A percentile compares a stretch with the other conserved stretches of the same genome.
Conservation (phyloP, 2,329 filamentous ascomycete species). For the Exophiala aquamarina region DNA sequence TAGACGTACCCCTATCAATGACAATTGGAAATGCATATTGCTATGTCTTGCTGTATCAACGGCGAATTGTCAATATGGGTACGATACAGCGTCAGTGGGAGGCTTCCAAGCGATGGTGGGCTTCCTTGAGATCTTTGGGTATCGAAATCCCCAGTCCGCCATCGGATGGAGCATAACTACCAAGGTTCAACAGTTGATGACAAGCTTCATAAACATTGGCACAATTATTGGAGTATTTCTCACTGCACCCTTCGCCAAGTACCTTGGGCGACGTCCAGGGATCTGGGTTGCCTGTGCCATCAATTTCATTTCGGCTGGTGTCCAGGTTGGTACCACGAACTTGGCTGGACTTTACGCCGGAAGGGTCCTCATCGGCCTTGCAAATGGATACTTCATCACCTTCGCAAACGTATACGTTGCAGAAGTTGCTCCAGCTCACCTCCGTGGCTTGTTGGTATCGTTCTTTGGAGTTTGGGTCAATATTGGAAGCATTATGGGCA, state of each 20-base stretch:
- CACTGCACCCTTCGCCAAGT: conserved; percentile 48
- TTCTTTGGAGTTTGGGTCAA: conserved; percentile 53
- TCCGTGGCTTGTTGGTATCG: conserved; percentile 49
- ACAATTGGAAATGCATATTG: conserved; percentile 47
- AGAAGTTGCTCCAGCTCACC: conserved; percentile 49
- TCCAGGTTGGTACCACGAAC: conserved; percentile 45
- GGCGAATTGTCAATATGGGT: conserved; percentile 54
- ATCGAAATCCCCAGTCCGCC: conserved; percentile 38
- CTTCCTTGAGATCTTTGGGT: conserved; percentile 50
- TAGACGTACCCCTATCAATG: no score
- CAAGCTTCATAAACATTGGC: conserved; percentile 52
- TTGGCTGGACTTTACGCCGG: conserved; percentile 47
- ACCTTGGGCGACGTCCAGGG: conserved; percentile 47
- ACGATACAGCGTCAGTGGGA: conserved; percentile 48
- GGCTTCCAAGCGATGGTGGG: conserved; percentile 53
- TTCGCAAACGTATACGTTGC: conserved; percentile 51
- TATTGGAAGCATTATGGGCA: conserved; percentile 49
- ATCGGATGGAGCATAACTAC: conserved; percentile 37
- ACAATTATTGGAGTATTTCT: conserved; percentile 51
- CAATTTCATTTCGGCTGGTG: conserved; percentile 44
- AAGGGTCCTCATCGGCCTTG: conserved; percentile 45
- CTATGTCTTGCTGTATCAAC: conserved; percentile 49
- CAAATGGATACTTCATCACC: conserved; percentile 47
- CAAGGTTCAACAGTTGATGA: conserved; percentile 53
- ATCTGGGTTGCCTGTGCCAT: conserved; percentile 51